Conservation (phyloP, 352 stramenopile genomes). For the Globisporangium megalacanthum region DNA sequence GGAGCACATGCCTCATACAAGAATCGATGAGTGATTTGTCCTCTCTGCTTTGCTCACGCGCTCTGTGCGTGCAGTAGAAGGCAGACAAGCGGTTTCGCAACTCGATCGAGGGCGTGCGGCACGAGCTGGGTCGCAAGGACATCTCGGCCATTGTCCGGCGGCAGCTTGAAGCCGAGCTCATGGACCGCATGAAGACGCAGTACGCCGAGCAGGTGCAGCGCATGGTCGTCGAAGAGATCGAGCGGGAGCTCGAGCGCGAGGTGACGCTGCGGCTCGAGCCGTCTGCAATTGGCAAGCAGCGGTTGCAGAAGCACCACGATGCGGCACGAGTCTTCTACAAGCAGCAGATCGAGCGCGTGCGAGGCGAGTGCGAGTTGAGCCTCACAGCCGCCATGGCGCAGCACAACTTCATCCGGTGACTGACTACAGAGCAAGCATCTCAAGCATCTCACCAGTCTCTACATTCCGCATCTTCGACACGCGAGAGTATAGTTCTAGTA, state of each 20-base stretch:
- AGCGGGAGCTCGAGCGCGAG: conserved; percentile 56
- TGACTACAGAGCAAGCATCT: not conserved
- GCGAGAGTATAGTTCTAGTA: too few relatives aligned
- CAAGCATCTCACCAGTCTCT: too few relatives aligned
- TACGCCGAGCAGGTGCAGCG: conserved; percentile 49
- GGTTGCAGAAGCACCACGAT: conserved; percentile 47
- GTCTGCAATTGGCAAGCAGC: conserved; percentile 30
- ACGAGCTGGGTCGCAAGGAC: conserved; percentile 38
- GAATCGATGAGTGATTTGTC: not conserved
- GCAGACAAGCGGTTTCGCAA: conserved; percentile 35
- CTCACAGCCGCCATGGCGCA: conserved; percentile 57
- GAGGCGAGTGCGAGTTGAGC: conserved; percentile 56
- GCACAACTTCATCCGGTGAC: conserved; percentile 66
- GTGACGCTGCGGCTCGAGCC: conserved; percentile 45
- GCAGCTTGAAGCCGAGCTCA: conserved; percentile 38
- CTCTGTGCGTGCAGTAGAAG: conserved; percentile 24
- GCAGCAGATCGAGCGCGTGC: conserved; percentile 56
- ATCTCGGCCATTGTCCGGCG: conserved; percentile 29
- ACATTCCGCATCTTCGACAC: too few relatives aligned
- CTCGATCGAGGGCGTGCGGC: conserved; percentile 44
- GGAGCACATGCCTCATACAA: not conserved
- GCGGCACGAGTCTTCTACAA: conserved; percentile 47
- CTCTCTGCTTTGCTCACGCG: not conserved
- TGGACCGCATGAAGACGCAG: conserved; percentile 58
- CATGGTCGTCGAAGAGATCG: conserved; percentile 54